Base-by-base conservation (phyloP, 768 basidiomycete genomes). In the Gymnopilus dilepis region DNA sequence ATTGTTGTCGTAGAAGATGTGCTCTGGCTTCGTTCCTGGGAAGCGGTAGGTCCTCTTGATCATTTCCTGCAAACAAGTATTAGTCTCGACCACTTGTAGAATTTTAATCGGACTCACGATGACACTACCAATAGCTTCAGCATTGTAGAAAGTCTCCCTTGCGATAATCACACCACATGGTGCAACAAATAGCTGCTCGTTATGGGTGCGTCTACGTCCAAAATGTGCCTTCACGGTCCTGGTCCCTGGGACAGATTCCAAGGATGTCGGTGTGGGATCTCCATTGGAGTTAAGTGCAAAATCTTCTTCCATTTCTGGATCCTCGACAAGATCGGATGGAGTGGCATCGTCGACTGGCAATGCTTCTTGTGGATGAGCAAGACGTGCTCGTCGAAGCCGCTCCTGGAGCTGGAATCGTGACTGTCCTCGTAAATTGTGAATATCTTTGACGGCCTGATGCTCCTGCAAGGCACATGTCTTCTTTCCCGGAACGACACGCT, bases 1-100 rank as follows among this genome's bases (percentile, higher is more conserved):
- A 50, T 74, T 74, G 58, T 70, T 75, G 67, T 77, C 74, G 55
- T 66, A 75, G 50, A 73, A 69, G 17, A 76, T 66, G 40, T 67
- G 60, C 11, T 69, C 53, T 2, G 73, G 75, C 38, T 65, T 58
- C 3, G 12, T 43, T 24, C 60, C 62, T 17, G 17, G 33, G 13
- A 53, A 22, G 24, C 45, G 47, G 60, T 67, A 72, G 8, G 54
- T 60, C 7, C 41, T 24, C 45, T 66, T 62, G 40, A 72, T 65
- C 34, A 71, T 53, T 31, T 66, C 62, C 66, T 68, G 19, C 3
- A 52, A 43, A 41, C 1, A 26, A 67, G 66, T 12, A 21, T 17
- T 9, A 21, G 56, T 24, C 9, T 41, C 40, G 15, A 19, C 9
- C 3, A 41, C 21, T 15, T 9, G 40, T 15, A 41, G 3, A 19